Conservation (phyloP, 2,329 filamentous ascomycete genomes). For the Lasiodiplodia citricola region DNA sequence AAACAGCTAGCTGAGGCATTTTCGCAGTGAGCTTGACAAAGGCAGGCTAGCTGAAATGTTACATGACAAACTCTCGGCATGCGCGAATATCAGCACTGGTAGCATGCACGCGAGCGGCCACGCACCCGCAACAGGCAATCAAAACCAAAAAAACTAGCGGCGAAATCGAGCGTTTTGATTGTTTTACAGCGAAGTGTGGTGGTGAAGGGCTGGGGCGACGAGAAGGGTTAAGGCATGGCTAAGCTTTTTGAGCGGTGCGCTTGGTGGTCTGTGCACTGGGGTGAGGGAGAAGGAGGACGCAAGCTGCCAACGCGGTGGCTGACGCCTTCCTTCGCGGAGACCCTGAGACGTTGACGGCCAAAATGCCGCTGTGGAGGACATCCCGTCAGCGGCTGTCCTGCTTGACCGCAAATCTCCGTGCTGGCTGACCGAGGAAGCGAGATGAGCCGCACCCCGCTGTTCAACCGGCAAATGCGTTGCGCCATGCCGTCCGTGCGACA, state of each 20-base stretch:
- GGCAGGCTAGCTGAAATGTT: conserved; percentile 16
- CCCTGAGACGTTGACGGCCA: too few species aligned
- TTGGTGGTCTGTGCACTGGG: neutral
- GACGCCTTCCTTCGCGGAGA: neutral
- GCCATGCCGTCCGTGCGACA: neutral
- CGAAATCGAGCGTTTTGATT: neutral
- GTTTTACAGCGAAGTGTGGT: neutral
- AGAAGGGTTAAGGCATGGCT: neutral
- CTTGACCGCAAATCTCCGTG: too few species aligned
- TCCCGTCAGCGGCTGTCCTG: neutral
- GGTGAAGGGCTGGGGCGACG: neutral
- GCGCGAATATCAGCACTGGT: conserved; percentile 3
- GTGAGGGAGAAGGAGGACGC: neutral
- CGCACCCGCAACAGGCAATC: neutral
- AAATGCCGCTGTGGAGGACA: too few species aligned
- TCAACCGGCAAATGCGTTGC: conserved; percentile 4
- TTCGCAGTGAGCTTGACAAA: conserved; percentile 16
- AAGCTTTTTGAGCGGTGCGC: conserved; percentile 2
- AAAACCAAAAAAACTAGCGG: neutral
- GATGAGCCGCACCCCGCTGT: neutral
- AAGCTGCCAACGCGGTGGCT: neutral
- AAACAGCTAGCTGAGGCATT: conserved; percentile 13
- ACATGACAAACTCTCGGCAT: conserved; percentile 4
- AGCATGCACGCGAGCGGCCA: neutral
- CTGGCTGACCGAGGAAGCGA: neutral